A percentile compares a stretch with the other conserved stretches of the same genome.
Evolutionary conservation across 768 basidiomycete species (phyloP).

Genomic region (Boletus pseudo-olivaceus): DNA sequence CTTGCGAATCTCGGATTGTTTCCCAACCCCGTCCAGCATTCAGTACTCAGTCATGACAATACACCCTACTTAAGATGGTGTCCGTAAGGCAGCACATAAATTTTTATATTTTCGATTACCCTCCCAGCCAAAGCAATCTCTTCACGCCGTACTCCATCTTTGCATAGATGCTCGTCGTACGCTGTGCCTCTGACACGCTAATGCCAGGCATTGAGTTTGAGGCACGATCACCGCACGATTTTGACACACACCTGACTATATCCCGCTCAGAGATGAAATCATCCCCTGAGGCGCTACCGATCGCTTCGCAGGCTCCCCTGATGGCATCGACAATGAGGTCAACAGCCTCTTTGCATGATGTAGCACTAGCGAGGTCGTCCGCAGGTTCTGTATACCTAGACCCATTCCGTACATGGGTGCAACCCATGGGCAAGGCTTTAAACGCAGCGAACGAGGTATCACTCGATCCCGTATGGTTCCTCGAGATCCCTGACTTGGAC

Average conservation of each 20-base stretch:
- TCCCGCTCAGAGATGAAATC: conserved; percentile 62
- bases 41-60: conserved; percentile 5
- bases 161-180: conserved; percentile 80
- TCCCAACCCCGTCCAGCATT: conserved; percentile 2
- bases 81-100: conserved; percentile 10
- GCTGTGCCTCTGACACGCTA: conserved; percentile 79
- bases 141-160: conserved; percentile 95
- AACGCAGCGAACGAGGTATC: conserved; percentile 65
- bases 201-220: conserved; percentile 1
- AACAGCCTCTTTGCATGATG: conserved; percentile 73
- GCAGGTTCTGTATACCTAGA: conserved; percentile 50
- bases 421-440: conserved; percentile 75
- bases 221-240: background rate
- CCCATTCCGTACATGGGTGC: conserved; percentile 43
- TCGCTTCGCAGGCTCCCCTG: conserved; percentile 59
- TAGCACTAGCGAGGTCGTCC: conserved; percentile 58
- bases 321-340: conserved; percentile 74
- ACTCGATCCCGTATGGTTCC: conserved; percentile 31
- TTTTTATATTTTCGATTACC: conserved; percentile 33
- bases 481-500: conserved; percentile 33
- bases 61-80: conserved; percentile 11
- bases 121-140: conserved; percentile 83
- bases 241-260: conserved; percentile 62
- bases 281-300: conserved; percentile 42
- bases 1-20: conserved; percentile 7